Evolutionary conservation across 345 rosid species (phyloP).

Genomic region (Physaria fendleri): DNA sequence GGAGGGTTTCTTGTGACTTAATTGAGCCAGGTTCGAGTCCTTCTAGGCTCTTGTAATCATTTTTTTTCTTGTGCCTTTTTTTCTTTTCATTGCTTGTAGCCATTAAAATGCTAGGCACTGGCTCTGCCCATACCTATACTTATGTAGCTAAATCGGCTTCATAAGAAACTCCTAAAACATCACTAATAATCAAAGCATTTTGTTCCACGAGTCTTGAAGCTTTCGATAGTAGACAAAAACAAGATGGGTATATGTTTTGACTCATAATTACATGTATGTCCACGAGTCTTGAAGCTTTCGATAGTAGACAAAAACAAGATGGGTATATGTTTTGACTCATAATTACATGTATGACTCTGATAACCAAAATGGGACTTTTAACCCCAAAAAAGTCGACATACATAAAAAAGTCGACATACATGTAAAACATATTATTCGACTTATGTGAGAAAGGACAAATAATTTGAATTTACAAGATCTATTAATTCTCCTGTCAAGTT

Average conservation of each 20-base stretch:
- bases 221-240: slow-evolving; percentile 1
- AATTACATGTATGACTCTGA: slow-evolving; percentile 8
- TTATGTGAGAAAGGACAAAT: not conserved
- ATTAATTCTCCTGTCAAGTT: not conserved
- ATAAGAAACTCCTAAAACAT: not conserved
- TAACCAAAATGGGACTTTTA: not conserved
- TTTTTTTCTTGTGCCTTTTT: too few species aligned
- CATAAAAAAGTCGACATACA: not conserved
- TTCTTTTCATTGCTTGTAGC: too few species aligned
- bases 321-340: slow-evolving; percentile 13
- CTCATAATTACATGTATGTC: too few species aligned
- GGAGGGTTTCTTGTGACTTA: too few species aligned
- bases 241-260: slow-evolving; percentile 14
- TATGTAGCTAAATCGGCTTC: not conserved
- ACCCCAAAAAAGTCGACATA: not conserved
- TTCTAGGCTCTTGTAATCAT: too few species aligned
- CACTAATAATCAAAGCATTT: too few species aligned
- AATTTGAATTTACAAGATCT: not conserved
- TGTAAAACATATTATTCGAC: not conserved
- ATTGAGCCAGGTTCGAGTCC: too few species aligned
- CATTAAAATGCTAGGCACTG: too few species aligned
- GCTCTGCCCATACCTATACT: too few species aligned
- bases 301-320: slow-evolving; percentile 3
- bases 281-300: not conserved
- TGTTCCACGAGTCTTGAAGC: not conserved